A percentile compares a stretch with the other conserved stretches of the same genome.
These are phyloP conservation scores for Fusarium heterosporum DNA, from an alignment of 2,329 filamentous ascomycete genomes.

Conservation along the genomic window DNA sequence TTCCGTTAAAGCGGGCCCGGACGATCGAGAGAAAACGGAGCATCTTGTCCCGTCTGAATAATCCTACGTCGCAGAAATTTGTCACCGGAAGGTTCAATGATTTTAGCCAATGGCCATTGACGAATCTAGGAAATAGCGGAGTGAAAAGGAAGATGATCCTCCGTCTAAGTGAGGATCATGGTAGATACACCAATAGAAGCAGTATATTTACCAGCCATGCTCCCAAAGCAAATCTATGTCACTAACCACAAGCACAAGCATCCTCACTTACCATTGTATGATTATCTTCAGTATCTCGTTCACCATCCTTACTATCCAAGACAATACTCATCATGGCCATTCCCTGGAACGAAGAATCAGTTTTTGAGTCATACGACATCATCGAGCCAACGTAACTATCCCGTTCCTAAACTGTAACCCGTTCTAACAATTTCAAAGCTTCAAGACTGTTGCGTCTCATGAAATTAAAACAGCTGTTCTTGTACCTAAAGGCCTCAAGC, in stretches of 20 bases:
- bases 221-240: no score
- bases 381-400: conserved; percentile 35
- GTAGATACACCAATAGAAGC: neutral
- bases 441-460: conserved; percentile 35
- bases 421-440: conserved; percentile 14
- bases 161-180: neutral
- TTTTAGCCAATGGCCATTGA: neutral
- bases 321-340: conserved; percentile 13
- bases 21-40: neutral
- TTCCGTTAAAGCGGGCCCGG: conserved; percentile 6
- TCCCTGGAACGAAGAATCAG: conserved; percentile 34
- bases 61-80: neutral
- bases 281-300: no score
- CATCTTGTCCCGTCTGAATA: conserved; percentile 9
- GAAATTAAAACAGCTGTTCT: conserved; percentile 42
- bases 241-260: neutral
- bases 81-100: neutral
- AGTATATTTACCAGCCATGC: neutral
- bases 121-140: neutral
- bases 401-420: fast-evolving
- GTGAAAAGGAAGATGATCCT: neutral
- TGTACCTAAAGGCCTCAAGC: conserved; percentile 43
- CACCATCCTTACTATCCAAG: no score
- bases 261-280: no score
- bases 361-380: conserved; percentile 36